Base-by-base conservation (phyloP, 805 yeast species). In the Debaryomyces maramus region DNA sequence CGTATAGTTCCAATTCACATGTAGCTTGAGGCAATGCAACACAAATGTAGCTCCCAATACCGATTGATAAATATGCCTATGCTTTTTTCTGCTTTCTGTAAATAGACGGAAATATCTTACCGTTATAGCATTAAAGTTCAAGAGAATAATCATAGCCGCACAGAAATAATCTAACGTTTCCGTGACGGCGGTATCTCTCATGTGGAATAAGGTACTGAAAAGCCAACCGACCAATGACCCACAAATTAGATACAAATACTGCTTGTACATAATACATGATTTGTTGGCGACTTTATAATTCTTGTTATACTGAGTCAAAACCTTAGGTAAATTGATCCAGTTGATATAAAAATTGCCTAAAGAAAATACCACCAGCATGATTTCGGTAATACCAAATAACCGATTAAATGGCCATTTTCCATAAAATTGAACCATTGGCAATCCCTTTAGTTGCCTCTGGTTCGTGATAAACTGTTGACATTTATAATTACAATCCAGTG, bases 341-440 rank as follows among this genome's bases (percentile, higher is more conserved):
- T 66, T 65, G 36, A 61, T 60, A 31, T 55, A 53, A n/a, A 68
- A 56, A 40, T 70, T 70, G 7, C 60, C 64, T 15, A 63, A 17
- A 8, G 71, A 64, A 39, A 70, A 67, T 5, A 67, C 21, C 10
- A 56, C 56, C 28, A 70, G 63, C 24, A 58, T 56, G 19, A 67
- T 21, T 41, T 70, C 75, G 18, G 67, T 65, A 16, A 62, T 50
- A 1, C 72, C 73, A 22, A 60, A 51, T 1, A 68, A 50, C 21
- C 73, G 49, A 5, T 36, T 40, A 38, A 70, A 70, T 4, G 74
- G 74, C 75, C 75, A 70, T 45, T 70, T 70, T 4, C 75, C 75
- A 35, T 55, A 53, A 44, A 67, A 70, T 43, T 70, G 70, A n/a
- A 67, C 72, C 47, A 61, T 50, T 4, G 55, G 55, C 6, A 50